These are phyloP conservation scores for Tulasnella sp. DNA, from an alignment of 768 basidiomycete genomes.

Conservation along the genomic window DNA sequence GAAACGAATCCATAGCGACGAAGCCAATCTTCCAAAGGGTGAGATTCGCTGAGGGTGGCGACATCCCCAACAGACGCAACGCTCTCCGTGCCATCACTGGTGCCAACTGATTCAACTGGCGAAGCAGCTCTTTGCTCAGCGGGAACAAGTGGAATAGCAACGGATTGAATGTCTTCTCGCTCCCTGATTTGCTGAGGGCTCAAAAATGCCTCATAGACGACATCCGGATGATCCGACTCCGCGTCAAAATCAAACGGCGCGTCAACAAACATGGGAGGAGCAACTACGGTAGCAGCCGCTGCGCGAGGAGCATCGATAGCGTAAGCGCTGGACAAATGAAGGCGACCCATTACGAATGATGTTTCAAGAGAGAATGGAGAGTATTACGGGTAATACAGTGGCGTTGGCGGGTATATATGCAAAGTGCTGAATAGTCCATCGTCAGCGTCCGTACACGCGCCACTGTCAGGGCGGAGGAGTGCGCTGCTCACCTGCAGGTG, in stretches of 20 bases:
- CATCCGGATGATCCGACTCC: slow-evolving; percentile 10
- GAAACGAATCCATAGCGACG: background rate
- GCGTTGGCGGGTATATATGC: too few relatives aligned
- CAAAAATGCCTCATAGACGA: slow-evolving; percentile 13
- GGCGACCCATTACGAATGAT: slow-evolving; percentile 12
- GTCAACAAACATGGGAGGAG: slow-evolving; percentile 4
- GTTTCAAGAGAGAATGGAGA: too few relatives aligned
- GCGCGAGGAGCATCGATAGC: slow-evolving; percentile 9
- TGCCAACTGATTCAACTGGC: slow-evolving; percentile 4
- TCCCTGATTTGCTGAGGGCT: background rate
- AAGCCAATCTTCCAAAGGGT: background rate
- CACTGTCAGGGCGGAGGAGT: too few relatives aligned
- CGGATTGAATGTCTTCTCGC: background rate
- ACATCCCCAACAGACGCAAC: background rate
- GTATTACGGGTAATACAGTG: too few relatives aligned
- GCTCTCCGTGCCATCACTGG: too few relatives aligned
- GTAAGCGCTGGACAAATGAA: slow-evolving; percentile 7
- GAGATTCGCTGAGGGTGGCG: background rate
- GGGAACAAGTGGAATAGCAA: background rate
- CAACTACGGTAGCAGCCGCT: background rate
- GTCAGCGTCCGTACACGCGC: too few relatives aligned
- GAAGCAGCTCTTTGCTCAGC: slow-evolving; percentile 11
- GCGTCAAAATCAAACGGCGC: slow-evolving; percentile 13
- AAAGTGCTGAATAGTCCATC: too few relatives aligned
- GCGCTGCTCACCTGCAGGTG: too few relatives aligned